Base-by-base conservation (phyloP, 768 basidiomycete genomes). In the Suillus cothurnatus region DNA sequence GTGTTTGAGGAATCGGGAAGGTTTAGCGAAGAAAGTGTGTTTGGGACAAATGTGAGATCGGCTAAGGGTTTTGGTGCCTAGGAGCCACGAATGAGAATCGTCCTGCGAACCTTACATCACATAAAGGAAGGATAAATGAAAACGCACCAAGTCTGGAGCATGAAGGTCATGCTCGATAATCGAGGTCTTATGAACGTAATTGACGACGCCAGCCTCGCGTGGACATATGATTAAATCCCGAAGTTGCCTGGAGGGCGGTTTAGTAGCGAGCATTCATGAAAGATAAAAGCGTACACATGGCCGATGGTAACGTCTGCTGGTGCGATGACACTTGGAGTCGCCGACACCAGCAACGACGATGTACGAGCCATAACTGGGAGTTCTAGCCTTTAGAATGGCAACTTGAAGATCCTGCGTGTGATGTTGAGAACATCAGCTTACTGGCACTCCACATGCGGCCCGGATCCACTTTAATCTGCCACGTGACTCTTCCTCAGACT, bases 211-310 rank as follows among this genome's bases (percentile, higher is more conserved):
- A 15, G 83, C 78, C 67, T 88, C 85, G 6, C 85, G 80, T 1
- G 91, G 92, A 74, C 91, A 92, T 65, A 91, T 84, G 59, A 93
- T 77, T 58, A 94, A 85, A 78, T 94, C 92, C 41, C 92, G 84
- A 34, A 94, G 80, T 77, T 94, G 92, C 32, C 90, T 91, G 75
- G 52, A 65, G 56, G 64, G 56, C 39, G 39, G n/a, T 31, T 45
- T 53, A 57, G n/a, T 57, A 36, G 39, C 14, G 26, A 39, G 31
- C 38, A 28, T 15, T 11, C 5, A 59, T 21, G 47, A 11, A 34
- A 11, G 7, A 59, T 23, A 61, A 55, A 64, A 52, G 79, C 84
- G 67, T 68, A 90, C 89, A 88, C 83, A 84, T 90, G 88, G 53
- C 84, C 82, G 64, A 90, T 90, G 23, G 78, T 78, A 6, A 89